Evolutionary conservation across 768 basidiomycete genomes (phyloP).

Genomic region (Hortiboletus campestris): DNA sequence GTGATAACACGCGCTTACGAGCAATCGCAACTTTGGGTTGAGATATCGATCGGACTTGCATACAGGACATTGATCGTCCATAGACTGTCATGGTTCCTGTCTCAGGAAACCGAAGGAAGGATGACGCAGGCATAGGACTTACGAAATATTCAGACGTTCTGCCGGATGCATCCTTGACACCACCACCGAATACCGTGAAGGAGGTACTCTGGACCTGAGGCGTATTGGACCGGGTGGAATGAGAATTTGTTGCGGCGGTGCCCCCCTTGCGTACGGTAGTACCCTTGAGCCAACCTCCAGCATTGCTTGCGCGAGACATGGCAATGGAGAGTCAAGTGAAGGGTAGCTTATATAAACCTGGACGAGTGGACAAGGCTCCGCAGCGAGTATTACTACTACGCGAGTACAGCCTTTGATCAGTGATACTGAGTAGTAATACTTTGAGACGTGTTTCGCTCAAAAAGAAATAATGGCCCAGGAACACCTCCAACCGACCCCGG

Average conservation of each 20-base stretch:
- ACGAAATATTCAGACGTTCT: constrained; percentile 81
- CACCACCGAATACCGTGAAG: constrained; percentile 72
- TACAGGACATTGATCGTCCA: constrained; percentile 95
- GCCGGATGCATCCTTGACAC: constrained; percentile 84
- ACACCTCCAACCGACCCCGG: not conserved
- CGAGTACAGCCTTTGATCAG: not conserved
- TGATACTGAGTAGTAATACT: not conserved
- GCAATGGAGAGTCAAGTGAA: not conserved
- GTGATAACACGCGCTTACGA: constrained; percentile 97
- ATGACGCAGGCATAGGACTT: constrained; percentile 26
- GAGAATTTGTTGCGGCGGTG: constrained; percentile 37
- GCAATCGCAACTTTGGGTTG: constrained; percentile 88
- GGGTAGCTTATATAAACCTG: constrained; percentile 14
- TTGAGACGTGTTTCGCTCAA: constrained; percentile 14
- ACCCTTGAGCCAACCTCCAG: constrained; percentile 61
- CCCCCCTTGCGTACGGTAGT: constrained; percentile 73
- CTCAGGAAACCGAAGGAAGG: constrained; percentile 8
- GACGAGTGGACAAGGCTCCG: not conserved
- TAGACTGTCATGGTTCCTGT: constrained; percentile 46
- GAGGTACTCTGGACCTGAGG: constrained; percentile 73
- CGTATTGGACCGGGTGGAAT: constrained; percentile 59
- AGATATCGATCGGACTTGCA: constrained; percentile 96
- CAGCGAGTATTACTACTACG: not conserved
- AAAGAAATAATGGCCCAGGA: not conserved
- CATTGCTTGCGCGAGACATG: constrained; percentile 34